Evolutionary conservation across 495 filamentous ascomycete genomes (phyloP).

Genomic region (Tetracladium setigerum): DNA sequence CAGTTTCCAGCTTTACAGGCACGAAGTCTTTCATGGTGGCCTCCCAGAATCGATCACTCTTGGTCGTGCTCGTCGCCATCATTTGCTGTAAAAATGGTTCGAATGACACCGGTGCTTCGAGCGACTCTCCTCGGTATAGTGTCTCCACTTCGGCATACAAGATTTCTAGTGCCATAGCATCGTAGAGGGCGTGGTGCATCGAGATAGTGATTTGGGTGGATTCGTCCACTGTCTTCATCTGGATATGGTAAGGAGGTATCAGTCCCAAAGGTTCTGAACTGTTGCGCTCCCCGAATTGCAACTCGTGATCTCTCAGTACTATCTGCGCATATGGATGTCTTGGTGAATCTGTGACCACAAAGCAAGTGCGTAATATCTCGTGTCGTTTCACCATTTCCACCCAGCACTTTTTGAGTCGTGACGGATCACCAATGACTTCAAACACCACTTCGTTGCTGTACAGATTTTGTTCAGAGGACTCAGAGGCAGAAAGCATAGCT

Average conservation of each 20-base stretch:
- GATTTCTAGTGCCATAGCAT: conserved; percentile 59
- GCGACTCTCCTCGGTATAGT: conserved; percentile 30
- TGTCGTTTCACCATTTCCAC: conserved; percentile 41
- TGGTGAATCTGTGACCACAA: conserved; percentile 40
- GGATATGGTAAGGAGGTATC: conserved; percentile 24
- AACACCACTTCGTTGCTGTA: conserved; percentile 53
- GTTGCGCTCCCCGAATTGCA: conserved; percentile 2
- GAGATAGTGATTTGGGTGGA: conserved; percentile 40
- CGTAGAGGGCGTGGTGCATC: conserved; percentile 79
- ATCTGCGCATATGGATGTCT: conserved; percentile 50
- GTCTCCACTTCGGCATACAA: conserved; percentile 60
- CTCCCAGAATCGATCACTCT: conserved; percentile 56
- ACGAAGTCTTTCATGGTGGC: conserved; percentile 39
- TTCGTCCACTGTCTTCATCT: conserved; percentile 12
- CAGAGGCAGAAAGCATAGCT: conserved; percentile 54
- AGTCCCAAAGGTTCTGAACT: not conserved
- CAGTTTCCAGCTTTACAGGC: conserved; percentile 24
- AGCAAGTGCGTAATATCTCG: conserved; percentile 53
- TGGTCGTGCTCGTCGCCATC: conserved; percentile 23
- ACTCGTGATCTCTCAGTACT: conserved; percentile 27
- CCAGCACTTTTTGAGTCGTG: conserved; percentile 38
- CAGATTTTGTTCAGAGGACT: conserved; percentile 18
- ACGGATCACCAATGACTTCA: conserved; percentile 33
- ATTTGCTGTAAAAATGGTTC: conserved; percentile 41
- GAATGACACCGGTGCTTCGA: conserved; percentile 39